Evolutionary conservation across 2,329 filamentous ascomycete genomes (phyloP).

Genomic region (Elsinoe australis): DNA sequence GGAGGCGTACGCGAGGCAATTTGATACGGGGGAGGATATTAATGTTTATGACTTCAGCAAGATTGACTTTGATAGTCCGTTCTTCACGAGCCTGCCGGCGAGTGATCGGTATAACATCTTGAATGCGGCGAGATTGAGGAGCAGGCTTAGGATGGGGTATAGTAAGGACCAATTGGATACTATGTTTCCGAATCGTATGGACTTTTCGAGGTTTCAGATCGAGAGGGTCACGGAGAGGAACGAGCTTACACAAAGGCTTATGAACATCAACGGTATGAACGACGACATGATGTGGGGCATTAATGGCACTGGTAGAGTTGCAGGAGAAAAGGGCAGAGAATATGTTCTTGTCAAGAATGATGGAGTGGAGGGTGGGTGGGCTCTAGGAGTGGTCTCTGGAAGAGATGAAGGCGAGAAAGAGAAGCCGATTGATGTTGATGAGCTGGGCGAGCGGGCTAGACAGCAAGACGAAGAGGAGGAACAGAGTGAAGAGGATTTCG

Average conservation of each 20-base stretch:
- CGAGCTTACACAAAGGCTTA: conserved; percentile 85
- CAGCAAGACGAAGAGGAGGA: conserved; percentile 52
- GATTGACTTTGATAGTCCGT: conserved; percentile 93
- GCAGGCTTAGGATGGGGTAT: conserved; percentile 85
- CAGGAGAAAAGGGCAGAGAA: conserved; percentile 80
- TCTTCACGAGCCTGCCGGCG: conserved; percentile 84
- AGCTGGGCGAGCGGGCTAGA: conserved; percentile 42
- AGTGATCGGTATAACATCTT: conserved; percentile 94
- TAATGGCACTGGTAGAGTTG: conserved; percentile 58
- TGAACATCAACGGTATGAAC: conserved; percentile 89
- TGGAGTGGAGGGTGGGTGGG: conserved; percentile 91
- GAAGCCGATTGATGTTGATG: conserved; percentile 89
- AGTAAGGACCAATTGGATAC: conserved; percentile 91
- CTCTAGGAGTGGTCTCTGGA: conserved; percentile 82
- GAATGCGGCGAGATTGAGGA: conserved; percentile 83
- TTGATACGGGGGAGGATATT: conserved; percentile 86
- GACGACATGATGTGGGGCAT: conserved; percentile 61
- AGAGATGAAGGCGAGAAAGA: conserved; percentile 70
- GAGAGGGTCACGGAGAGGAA: conserved; percentile 89
- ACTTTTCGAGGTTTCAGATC: conserved; percentile 92
- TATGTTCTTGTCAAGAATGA: conserved; percentile 96
- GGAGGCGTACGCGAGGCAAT: conserved; percentile 87
- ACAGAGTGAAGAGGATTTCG: conserved; percentile 72
- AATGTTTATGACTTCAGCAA: conserved; percentile 88
- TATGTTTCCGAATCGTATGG: conserved; percentile 98